Base-by-base conservation (phyloP, 371 early-diverging fungal species). In the Paraphysoderma sedebokerense region DNA sequence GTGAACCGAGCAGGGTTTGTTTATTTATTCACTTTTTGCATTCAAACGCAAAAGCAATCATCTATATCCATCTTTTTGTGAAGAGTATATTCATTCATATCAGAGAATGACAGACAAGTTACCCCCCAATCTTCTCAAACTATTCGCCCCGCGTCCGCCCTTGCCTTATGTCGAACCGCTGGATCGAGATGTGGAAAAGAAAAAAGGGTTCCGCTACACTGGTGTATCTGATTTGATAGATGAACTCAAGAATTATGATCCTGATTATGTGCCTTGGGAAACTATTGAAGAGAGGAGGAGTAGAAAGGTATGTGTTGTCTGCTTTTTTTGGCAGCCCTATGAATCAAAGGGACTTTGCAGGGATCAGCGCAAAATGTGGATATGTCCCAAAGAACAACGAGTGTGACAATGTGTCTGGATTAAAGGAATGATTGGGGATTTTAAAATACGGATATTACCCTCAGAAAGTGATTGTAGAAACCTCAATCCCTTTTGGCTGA, bases 91-190 rank as follows among this genome's bases (percentile, higher is more conserved):
- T n/a, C n/a, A n/a, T n/a, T n/a, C n/a, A n/a, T n/a, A n/a, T n/a
- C n/a, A n/a, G n/a, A n/a, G n/a, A n/a, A 83, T 85, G 82, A 81
- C 81, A 12, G 77, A 79, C 54, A 72, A 66, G 47, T 68, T 89
- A 47, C 86, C 87, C 42, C 85, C 87, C 11, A 78, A 88, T 59
- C 70, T 95, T 36, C 61, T 87, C 17, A 75, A 77, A 51, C 79
- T 92, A 31, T 95, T 95, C 65, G 84, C 85, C 6, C 92, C 96
- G 29, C 78, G 96, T 30, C 93, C 96, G 34, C 82, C 85, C 12
- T 70, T 87, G 22, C 63, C 68, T 20, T 71, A 74, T 56, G 53
- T 72, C 7, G 61, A 76, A 33, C 90, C 91, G 17, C 52, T 84
- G 39, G 91, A 89, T 62, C 63, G 70, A 45, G 80, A 79, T 26